Evolutionary conservation across 2,329 filamentous ascomycete genomes (phyloP), one percentile per base, ranked within the genome.

Genomic region (Talaromyces pinophilus): DNA sequence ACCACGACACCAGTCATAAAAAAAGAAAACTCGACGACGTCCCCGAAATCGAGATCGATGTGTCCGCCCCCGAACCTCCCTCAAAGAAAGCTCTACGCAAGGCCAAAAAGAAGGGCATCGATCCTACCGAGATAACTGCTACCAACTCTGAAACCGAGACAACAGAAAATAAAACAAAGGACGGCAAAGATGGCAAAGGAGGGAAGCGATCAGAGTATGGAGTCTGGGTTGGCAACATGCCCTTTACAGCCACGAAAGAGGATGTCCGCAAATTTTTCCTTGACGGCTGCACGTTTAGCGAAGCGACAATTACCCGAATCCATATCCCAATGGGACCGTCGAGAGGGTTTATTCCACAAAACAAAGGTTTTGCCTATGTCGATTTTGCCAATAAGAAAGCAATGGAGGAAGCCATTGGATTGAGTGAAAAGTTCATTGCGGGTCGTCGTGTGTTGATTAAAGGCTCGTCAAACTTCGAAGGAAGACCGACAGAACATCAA

Each of bases 341-440:
- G 67, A 89, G 86, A 62, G 38, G 75, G 77, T 40, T 86, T 84
- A 72, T 79, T 85, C 25, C 83, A 19, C 57, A 89, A 72, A 99
- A 98, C 82, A 94, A 91, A 79, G 96, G 95, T 17, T 99, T 97
- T 76, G 95, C 95, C 64, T 99, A 99, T 75, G 88, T 99, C 70
- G 96, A 99, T 77, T 97, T 99, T 75, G 82, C 87, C 55, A 90
- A 86, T 28, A 74, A 83, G 22, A 85, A 89, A 48, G 86, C 88
- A 52, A 86, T 93, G 73, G 82, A 92, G 40, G 87, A 89, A n/a
- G 93, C 93, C 57, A 85, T 97, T 69, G 90, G 88, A 2, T 83
- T 97, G 48, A 96, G 91, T n/a, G 95, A 99, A 79, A 91, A 89
- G 50, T 86, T 93, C 62, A 82, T 96, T 62, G 81, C 84, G 50